Conservation (phyloP, 768 basidiomycete species). For the Mycena epipterygia region DNA sequence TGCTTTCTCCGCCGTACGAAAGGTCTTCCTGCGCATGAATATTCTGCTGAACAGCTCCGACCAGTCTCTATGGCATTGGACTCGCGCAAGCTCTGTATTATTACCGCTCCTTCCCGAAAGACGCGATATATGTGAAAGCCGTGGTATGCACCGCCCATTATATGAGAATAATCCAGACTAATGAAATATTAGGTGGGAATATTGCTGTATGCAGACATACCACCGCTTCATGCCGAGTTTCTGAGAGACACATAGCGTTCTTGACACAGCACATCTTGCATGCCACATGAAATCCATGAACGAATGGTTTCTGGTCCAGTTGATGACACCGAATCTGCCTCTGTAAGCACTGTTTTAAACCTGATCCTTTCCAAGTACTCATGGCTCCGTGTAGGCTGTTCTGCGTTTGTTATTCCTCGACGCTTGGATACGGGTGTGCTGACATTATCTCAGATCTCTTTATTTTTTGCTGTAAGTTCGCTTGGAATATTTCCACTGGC, state of each 20-base stretch:
- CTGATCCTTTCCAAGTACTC: not conserved
- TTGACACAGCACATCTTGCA: not conserved
- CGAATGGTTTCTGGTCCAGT: not conserved
- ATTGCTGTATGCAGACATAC: too few species aligned
- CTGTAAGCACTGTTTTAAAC: not conserved
- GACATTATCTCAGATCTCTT: not conserved
- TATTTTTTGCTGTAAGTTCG: not conserved
- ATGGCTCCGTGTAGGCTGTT: not conserved
- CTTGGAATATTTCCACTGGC: not conserved
- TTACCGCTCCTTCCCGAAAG: too few species aligned
- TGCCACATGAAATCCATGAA: not conserved
- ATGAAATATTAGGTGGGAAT: too few species aligned
- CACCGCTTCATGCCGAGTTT: too few species aligned
- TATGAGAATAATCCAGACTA: too few species aligned
- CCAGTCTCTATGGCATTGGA: too few species aligned
- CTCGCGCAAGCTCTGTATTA: too few species aligned
- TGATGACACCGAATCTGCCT: not conserved
- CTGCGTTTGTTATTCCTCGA: not conserved
- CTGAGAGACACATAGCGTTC: not conserved
- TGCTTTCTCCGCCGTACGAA: too few species aligned
- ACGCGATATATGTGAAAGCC: too few species aligned
- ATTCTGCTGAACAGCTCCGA: too few species aligned
- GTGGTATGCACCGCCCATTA: too few species aligned
- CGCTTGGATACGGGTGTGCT: not conserved
- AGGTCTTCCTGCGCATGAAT: too few species aligned